A percentile compares a stretch with the other conserved stretches of the same genome.
These are phyloP conservation scores for Starmerella kuoi DNA, from an alignment of 805 yeast species.

Conservation along the genomic window DNA sequence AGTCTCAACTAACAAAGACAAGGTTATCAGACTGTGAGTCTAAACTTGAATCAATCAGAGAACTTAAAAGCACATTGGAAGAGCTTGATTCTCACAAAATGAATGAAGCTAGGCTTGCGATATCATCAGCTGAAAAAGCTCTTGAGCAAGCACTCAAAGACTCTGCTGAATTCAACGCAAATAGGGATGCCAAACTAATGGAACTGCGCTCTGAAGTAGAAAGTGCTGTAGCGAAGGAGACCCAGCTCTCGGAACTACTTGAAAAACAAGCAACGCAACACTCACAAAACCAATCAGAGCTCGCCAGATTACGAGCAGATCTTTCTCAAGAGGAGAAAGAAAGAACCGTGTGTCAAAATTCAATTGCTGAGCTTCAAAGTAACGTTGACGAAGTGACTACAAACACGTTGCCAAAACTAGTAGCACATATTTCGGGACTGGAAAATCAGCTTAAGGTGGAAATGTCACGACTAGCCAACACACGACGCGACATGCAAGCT, in stretches of 20 bases:
- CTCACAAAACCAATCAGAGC: constrained; percentile 10
- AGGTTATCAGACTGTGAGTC: constrained; percentile 2
- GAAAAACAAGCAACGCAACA: constrained; percentile 4
- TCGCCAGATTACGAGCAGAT: constrained; percentile 13
- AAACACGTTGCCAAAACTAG: background rate
- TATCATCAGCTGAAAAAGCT: constrained; percentile 26
- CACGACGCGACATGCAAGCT: constrained; percentile 3
- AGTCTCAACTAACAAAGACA: constrained; percentile 1
- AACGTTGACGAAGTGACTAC: constrained; percentile 41
- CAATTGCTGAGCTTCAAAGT: constrained; percentile 71
- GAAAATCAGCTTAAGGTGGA: constrained; percentile 6
- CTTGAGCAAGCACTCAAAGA: constrained; percentile 53
- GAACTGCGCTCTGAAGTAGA: constrained; percentile 35
- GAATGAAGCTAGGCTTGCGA: constrained; percentile 23
- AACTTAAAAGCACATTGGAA: background rate
- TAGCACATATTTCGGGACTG: constrained; percentile 1
- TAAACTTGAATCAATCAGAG: background rate
- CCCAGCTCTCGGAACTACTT: constrained; percentile 5
- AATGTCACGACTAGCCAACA: constrained; percentile 2
- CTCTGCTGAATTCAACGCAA: constrained; percentile 63
- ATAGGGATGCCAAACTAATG: constrained; percentile 70
- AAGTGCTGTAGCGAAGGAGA: constrained; percentile 2
- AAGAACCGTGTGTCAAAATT: constrained; percentile 41
- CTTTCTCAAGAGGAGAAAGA: constrained; percentile 31
- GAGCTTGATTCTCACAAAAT: background rate